Percentiles rank a stretch among this genome's conserved stretches.
phyloP scores from a whole-genome alignment of 2,329 filamentous ascomycete genomes.

The Apiospora phragmitis region DNA sequence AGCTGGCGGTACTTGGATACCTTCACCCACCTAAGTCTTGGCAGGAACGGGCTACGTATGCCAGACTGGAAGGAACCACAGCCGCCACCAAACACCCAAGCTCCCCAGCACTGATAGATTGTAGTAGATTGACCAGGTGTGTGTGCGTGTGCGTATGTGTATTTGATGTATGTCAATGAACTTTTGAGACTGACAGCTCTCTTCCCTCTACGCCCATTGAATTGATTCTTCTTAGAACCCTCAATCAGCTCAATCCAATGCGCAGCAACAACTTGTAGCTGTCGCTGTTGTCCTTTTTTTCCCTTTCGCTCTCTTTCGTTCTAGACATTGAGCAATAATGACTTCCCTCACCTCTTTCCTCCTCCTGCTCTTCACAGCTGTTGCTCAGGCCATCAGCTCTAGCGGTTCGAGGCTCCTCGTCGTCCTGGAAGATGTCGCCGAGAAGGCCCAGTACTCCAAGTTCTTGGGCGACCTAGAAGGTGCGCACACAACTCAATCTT shows the following conservation, averaged over 20 bases:
- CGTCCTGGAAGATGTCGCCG: constrained; percentile 77
- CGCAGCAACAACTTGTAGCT: constrained; percentile 9
- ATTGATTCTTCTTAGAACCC: neutral
- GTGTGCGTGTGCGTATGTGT: neutral
- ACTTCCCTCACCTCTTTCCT: constrained; percentile 72
- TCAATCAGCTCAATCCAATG: constrained; percentile 8
- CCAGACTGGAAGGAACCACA: constrained; percentile 4
- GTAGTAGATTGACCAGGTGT: neutral
- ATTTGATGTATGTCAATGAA: neutral
- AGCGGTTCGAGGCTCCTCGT: constrained; percentile 80
- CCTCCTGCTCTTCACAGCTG: constrained; percentile 64
- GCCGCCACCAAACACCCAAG: neutral
- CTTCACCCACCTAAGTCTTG: constrained; percentile 11
- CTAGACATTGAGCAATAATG: constrained; percentile 49
- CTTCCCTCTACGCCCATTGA: neutral
- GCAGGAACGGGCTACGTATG: constrained; percentile 19
- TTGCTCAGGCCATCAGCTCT: constrained; percentile 75
- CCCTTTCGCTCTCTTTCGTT: neutral
- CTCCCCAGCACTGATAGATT: neutral
- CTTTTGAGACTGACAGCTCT: neutral
- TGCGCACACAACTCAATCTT: constrained; percentile 39
- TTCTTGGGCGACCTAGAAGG: constrained; percentile 75
- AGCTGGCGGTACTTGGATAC: neutral
- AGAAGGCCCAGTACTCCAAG: constrained; percentile 77
- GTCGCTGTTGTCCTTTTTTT: constrained; percentile 1